Evolutionary conservation across 208 protist genomes (phyloP).

Genomic region (Crithidia bombi): DNA sequence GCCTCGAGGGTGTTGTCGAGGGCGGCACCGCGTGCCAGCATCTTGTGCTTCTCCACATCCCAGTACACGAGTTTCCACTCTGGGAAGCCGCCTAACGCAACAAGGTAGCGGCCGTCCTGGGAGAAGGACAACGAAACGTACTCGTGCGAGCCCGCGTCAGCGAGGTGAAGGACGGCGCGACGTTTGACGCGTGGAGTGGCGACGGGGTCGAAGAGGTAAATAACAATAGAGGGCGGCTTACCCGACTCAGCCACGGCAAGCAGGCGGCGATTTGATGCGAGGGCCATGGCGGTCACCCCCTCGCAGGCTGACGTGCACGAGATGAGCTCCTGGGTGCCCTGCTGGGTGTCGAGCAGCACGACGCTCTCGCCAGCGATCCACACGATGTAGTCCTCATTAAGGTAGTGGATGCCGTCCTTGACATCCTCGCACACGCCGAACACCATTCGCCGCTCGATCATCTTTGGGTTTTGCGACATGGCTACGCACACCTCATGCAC

Average conservation of each 20-base stretch:
- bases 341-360: slow-evolving; percentile 92
- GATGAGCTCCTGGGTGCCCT: slow-evolving; percentile 92
- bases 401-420: slow-evolving; percentile 92
- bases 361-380: slow-evolving; percentile 94
- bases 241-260: slow-evolving; percentile 94
- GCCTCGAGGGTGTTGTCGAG: slow-evolving; percentile 54
- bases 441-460: slow-evolving; percentile 89
- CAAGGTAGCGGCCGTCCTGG: slow-evolving; percentile 85
- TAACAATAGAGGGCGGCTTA: slow-evolving; percentile 78
- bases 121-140: slow-evolving; percentile 94
- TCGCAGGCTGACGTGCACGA: slow-evolving; percentile 86
- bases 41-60: slow-evolving; percentile 91
- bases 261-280: slow-evolving; percentile 91
- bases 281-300: slow-evolving; percentile 89
- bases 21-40: slow-evolving; percentile 62
- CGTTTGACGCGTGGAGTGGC: slow-evolving; percentile 80
- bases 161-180: slow-evolving; percentile 83
- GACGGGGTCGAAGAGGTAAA: slow-evolving; percentile 91
- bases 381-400: slow-evolving; percentile 93
- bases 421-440: slow-evolving; percentile 95
- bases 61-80: slow-evolving; percentile 95
- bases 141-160: slow-evolving; percentile 82
- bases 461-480: slow-evolving; percentile 66
- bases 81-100: slow-evolving; percentile 88
- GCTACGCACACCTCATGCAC: background rate